phyloP scores from a whole-genome alignment of 2,329 filamentous ascomycete genomes.

The Paraconiothyrium sp. region DNA sequence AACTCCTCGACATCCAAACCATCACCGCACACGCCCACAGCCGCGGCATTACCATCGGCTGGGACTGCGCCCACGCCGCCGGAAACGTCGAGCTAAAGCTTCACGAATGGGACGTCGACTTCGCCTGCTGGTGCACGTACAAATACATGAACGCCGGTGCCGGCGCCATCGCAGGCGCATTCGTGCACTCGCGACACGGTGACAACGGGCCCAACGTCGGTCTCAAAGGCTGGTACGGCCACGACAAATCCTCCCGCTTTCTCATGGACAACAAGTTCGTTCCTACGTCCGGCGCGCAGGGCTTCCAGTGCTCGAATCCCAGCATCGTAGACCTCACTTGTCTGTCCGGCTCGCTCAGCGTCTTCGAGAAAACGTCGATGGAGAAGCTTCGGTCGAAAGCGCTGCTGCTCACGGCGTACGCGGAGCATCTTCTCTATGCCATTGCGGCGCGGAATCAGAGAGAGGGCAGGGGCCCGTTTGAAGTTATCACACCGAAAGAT shows the following conservation, averaged over 20 bases:
- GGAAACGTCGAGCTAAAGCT: constrained; percentile 82
- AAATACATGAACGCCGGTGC: constrained; percentile 92
- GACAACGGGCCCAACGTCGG: constrained; percentile 70
- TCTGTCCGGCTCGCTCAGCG: constrained; percentile 74
- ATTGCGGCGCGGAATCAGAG: constrained; percentile 34
- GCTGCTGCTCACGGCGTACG: constrained; percentile 75
- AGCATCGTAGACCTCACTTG: constrained; percentile 82
- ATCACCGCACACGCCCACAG: constrained; percentile 81
- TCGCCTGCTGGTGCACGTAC: constrained; percentile 92
- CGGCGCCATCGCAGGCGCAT: constrained; percentile 79
- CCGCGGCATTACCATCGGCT: constrained; percentile 77
- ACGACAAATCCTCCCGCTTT: constrained; percentile 78
- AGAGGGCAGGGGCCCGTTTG: constrained; percentile 46
- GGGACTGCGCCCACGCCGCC: constrained; percentile 87
- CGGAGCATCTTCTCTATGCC: constrained; percentile 42
- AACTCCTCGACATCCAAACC: constrained; percentile 80
- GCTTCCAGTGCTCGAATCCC: constrained; percentile 87
- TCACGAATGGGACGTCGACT: constrained; percentile 91
- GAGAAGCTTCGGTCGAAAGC: constrained; percentile 73
- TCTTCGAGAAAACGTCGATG: constrained; percentile 79
- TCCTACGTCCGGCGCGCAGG: constrained; percentile 78
- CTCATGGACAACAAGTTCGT: constrained; percentile 84
- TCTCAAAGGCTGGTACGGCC: constrained; percentile 87
- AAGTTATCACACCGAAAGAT: constrained; percentile 73
- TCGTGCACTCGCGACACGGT: constrained; percentile 79